These are phyloP conservation scores for Eucalyptus rudis DNA, from an alignment of 345 rosid genomes.

Conservation along the genomic window DNA sequence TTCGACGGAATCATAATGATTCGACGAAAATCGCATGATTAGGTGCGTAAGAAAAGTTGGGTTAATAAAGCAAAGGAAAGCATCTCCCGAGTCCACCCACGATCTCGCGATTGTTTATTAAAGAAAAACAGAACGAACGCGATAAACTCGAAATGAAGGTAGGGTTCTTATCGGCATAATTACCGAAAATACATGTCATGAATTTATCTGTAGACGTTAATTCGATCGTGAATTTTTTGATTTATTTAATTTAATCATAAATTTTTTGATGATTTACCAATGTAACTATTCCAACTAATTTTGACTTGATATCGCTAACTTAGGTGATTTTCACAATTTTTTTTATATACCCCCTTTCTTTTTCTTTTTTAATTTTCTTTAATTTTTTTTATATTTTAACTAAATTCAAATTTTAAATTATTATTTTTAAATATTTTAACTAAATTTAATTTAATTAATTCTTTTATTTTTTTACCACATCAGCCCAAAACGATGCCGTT, in stretches of 20 bases:
- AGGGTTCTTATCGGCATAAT: neutral
- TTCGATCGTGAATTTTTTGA: rapidly evolving
- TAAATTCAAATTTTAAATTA: no score
- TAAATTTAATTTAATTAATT: no score
- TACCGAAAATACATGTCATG: neutral
- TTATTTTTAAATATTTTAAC: no score
- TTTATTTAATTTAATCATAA: neutral
- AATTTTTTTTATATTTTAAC: no score
- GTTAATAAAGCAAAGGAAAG: neutral
- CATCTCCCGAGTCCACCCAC: neutral
- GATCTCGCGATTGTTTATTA: neutral
- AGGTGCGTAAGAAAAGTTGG: neutral
- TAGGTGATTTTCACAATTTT: neutral
- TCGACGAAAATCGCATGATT: neutral
- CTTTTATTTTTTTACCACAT: no score
- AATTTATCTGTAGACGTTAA: rapidly evolving
- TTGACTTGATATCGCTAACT: rapidly evolving
- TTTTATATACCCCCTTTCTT: neutral
- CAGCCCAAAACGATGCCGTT: rapidly evolving
- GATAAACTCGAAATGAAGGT: neutral
- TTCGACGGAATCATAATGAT: neutral
- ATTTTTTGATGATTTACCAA: rapidly evolving
- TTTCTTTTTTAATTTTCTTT: no score
- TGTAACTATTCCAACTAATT: neutral
- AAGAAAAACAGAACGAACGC: neutral